These are phyloP conservation scores for Bolboschoenus planiculmis DNA, from an alignment of 176 grass and related monocot species.

Conservation along the genomic window DNA sequence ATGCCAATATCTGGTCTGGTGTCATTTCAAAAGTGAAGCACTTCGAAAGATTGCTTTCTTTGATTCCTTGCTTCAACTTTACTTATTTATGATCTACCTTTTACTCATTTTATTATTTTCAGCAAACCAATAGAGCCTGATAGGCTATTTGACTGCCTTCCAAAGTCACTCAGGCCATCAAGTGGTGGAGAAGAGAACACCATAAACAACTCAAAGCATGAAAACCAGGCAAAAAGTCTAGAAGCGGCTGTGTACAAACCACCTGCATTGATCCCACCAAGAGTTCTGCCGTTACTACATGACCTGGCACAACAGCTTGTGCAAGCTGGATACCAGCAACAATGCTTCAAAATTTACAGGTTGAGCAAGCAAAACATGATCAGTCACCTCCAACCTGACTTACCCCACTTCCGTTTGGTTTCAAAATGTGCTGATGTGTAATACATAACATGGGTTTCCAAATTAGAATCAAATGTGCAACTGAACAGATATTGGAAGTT, in stretches of 20 bases:
- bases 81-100: neutral
- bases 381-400: neutral
- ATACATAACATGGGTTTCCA: neutral
- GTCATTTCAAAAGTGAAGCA: neutral
- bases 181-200: conserved; percentile 23
- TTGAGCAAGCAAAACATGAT: conserved; percentile 16
- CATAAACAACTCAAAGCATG: conserved; percentile 23
- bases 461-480: neutral
- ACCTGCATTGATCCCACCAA: conserved; percentile 74
- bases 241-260: conserved; percentile 59
- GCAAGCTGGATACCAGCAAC: conserved; percentile 68
- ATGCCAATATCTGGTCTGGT: neutral
- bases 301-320: conserved; percentile 91
- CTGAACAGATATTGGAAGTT: neutral
- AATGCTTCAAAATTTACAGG: conserved; percentile 61
- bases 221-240: conserved; percentile 63
- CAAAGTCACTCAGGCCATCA: conserved; percentile 56
- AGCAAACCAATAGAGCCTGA: conserved; percentile 92
- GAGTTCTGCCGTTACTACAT: conserved; percentile 69
- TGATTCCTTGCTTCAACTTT: neutral
- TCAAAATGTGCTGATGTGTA: neutral
- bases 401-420: neutral
- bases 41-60: neutral
- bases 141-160: conserved; percentile 70
- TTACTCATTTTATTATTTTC: conserved; percentile 20